Evolutionary conservation across 2,329 filamentous ascomycete species (phyloP).

Genomic region (Trichoderma cornu-damae): DNA sequence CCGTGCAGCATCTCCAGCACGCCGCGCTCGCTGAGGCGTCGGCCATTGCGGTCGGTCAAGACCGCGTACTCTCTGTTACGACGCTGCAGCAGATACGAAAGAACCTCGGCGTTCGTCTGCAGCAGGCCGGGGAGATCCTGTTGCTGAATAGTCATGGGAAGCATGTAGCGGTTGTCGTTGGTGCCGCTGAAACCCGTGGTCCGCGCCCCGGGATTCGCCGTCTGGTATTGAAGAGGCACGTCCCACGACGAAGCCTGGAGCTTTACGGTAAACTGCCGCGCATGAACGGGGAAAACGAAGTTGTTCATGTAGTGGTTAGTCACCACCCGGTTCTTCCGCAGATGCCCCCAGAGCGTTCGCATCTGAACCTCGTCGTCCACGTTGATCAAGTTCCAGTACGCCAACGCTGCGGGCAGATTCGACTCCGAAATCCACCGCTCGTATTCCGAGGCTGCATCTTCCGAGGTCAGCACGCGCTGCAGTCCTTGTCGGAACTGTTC

Average conservation of each 20-base stretch:
- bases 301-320: conserved; percentile 59
- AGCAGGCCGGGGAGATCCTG: conserved; percentile 51
- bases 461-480: conserved; percentile 44
- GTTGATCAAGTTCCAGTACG: conserved; percentile 54
- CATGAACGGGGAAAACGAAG: conserved; percentile 60
- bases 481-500: conserved; percentile 47
- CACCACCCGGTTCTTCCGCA: conserved; percentile 45
- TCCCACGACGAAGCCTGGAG: conserved; percentile 65
- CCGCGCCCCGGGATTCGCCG: conserved; percentile 20
- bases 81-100: conserved; percentile 50
- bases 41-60: conserved; percentile 28
- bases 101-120: conserved; percentile 60
- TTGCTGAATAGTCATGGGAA: conserved; percentile 57
- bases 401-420: conserved; percentile 42
- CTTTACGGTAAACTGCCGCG: conserved; percentile 60
- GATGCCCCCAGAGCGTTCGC: conserved; percentile 43
- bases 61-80: conserved; percentile 46
- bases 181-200: conserved; percentile 70
- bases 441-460: conserved; percentile 54
- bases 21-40: conserved; percentile 39
- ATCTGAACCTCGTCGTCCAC: conserved; percentile 51
- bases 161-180: conserved; percentile 56
- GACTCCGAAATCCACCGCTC: conserved; percentile 43
- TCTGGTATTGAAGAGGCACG: conserved; percentile 44
- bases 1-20: conserved; percentile 40